Conservation (phyloP, 1,284 basidiomycete genomes). For the Marasmius sp. region DNA sequence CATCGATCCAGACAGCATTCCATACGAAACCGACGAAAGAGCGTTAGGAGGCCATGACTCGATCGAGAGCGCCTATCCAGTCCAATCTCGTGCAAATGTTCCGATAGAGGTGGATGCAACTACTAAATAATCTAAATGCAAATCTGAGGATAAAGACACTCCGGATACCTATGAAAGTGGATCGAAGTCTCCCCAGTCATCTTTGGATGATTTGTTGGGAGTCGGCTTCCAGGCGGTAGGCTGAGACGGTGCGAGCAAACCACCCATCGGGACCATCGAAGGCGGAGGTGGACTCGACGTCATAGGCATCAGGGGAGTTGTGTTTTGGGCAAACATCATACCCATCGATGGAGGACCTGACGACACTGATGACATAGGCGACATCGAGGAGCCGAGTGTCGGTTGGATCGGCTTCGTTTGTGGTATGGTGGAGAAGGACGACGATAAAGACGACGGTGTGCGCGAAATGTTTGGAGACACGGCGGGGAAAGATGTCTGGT, state of each 20-base stretch:
- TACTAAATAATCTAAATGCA: conserved; percentile 8
- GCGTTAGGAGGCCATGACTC: conserved; percentile 38
- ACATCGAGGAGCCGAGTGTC: background rate
- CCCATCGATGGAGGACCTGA: background rate
- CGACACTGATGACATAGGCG: background rate
- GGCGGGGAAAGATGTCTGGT: too few species aligned
- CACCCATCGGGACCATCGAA: conserved; percentile 40
- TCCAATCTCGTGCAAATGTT: conserved; percentile 48
- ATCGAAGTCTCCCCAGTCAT: conserved; percentile 81
- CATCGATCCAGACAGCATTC: conserved; percentile 49
- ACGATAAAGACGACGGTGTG: background rate
- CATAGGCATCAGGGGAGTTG: background rate
- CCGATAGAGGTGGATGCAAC: conserved; percentile 43
- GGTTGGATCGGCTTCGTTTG: background rate
- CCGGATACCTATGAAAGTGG: conserved; percentile 47
- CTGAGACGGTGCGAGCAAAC: conserved; percentile 58
- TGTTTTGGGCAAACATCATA: background rate
- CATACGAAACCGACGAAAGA: conserved; percentile 25
- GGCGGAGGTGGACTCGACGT: conserved; percentile 36
- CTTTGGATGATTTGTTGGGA: conserved; percentile 52
- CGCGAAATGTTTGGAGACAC: background rate
- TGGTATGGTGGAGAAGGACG: background rate
- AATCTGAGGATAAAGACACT: conserved; percentile 21
- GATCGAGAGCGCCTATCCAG: conserved; percentile 52
- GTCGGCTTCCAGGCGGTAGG: conserved; percentile 45